Conservation (phyloP, 192 early-diverging fungal species). For the Radiomyces spectabilis region DNA sequence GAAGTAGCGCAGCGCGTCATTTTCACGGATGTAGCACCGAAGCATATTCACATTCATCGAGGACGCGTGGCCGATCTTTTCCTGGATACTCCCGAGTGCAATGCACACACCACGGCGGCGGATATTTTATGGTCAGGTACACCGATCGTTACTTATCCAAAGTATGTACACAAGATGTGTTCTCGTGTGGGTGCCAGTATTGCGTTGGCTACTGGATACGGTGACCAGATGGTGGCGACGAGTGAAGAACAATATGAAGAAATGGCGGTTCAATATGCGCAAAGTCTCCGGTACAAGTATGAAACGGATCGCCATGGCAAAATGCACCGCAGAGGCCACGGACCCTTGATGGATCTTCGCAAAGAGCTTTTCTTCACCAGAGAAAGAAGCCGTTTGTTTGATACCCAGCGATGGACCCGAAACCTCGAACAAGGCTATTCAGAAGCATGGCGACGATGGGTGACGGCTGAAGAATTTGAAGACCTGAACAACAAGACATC, state of each 20-base stretch:
- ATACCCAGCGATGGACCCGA: conserved; percentile 79
- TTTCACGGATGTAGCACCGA: conserved; percentile 79
- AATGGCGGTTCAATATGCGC: conserved; percentile 54
- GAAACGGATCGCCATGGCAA: conserved; percentile 10
- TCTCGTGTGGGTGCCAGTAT: conserved; percentile 83
- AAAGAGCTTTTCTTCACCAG: conserved; percentile 66
- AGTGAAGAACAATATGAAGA: conserved; percentile 61
- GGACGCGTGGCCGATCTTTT: conserved; percentile 89
- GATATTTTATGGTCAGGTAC: conserved; percentile 95
- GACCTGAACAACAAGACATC: conserved; percentile 8
- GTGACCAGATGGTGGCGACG: conserved; percentile 57
- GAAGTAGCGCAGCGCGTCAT: conserved; percentile 74
- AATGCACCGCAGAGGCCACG: conserved; percentile 35
- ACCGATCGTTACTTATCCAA: conserved; percentile 83
- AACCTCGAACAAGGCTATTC: conserved; percentile 67
- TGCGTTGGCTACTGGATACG: conserved; percentile 73
- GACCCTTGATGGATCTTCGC: conserved; percentile 56
- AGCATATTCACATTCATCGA: conserved; percentile 87
- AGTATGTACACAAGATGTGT: conserved; percentile 87
- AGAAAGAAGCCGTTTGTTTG: conserved; percentile 78
- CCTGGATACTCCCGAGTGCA: conserved; percentile 93
- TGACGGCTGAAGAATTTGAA: conserved; percentile 49
- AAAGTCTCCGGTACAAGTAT: conserved; percentile 38
- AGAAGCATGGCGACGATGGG: conserved; percentile 73
- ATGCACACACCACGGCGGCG: conserved; percentile 92